Conservation (phyloP, 2,329 filamentous ascomycete genomes). For the Curvularia hawaiiensis region DNA sequence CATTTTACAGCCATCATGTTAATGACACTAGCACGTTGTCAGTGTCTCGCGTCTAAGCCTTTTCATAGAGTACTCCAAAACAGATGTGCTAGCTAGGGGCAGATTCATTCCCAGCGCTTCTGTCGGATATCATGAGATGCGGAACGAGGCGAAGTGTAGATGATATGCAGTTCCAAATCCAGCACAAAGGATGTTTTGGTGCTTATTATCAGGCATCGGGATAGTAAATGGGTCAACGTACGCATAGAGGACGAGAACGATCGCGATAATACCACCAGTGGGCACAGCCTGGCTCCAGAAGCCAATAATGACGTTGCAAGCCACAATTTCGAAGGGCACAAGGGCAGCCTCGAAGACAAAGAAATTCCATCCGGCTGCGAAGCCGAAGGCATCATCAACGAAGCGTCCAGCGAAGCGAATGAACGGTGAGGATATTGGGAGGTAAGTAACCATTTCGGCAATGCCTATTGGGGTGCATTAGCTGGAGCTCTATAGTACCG, state of each 20-base stretch:
- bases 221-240: constrained; percentile 45
- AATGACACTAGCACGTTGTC: constrained; percentile 52
- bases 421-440: constrained; percentile 78
- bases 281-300: constrained; percentile 62
- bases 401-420: constrained; percentile 77
- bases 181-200: background rate
- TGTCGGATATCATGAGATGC: background rate
- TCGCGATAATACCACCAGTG: constrained; percentile 65
- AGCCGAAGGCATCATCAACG: constrained; percentile 76
- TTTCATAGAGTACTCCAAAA: background rate
- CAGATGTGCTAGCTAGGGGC: background rate
- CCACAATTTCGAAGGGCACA: constrained; percentile 70
- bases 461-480: constrained; percentile 50
- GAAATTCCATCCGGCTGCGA: constrained; percentile 76
- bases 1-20: constrained; percentile 67
- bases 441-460: constrained; percentile 77
- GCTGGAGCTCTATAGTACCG: constrained; percentile 17
- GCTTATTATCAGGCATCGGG: background rate
- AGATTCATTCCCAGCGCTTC: background rate
- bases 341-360: constrained; percentile 72
- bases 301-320: constrained; percentile 49
- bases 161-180: background rate
- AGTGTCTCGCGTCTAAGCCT: constrained; percentile 5
- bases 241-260: constrained; percentile 63
- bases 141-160: background rate